Evolutionary conservation across 75 land plant genomes (phyloP).

Genomic region (Pinus taeda): DNA sequence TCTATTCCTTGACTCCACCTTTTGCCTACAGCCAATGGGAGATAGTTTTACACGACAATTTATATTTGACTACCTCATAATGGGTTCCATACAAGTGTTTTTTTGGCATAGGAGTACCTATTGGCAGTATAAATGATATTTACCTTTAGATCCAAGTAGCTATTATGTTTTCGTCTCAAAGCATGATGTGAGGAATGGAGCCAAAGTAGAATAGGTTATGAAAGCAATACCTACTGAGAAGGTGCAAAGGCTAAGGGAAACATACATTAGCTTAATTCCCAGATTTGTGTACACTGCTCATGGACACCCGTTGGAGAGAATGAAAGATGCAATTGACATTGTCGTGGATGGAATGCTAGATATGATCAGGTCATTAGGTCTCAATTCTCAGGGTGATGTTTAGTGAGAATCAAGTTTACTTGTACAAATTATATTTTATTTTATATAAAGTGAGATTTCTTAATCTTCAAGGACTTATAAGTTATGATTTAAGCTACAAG

Average conservation of each 20-base stretch:
- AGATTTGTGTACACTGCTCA: constrained; percentile 42
- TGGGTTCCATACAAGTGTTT: constrained; percentile 78
- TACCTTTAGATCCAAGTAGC: constrained; percentile 39
- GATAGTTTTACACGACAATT: constrained; percentile 77
- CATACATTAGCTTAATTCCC: constrained; percentile 45
- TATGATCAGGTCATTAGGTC: constrained; percentile 19
- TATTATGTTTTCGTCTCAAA: constrained; percentile 72
- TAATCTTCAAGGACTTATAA: too few relatives aligned
- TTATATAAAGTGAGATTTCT: too few relatives aligned
- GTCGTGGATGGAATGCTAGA: constrained; percentile 71
- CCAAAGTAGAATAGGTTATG: constrained; percentile 28
- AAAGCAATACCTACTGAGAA: constrained; percentile 27
- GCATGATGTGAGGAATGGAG: constrained; percentile 41
- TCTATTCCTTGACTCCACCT: constrained; percentile 55
- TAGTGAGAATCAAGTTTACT: too few relatives aligned
- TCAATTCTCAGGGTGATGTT: neutral
- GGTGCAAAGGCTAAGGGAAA: constrained; percentile 49
- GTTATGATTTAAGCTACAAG: too few relatives aligned
- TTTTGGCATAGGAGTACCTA: constrained; percentile 71
- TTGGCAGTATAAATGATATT: constrained; percentile 62
- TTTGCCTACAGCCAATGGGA: constrained; percentile 83
- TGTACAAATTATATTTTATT: too few relatives aligned
- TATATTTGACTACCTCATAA: constrained; percentile 74
- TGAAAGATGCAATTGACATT: constrained; percentile 67
- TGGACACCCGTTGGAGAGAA: constrained; percentile 12